Base-by-base conservation (phyloP, 1,284 basidiomycete genomes). In the Sanghuangporus weigelae region DNA sequence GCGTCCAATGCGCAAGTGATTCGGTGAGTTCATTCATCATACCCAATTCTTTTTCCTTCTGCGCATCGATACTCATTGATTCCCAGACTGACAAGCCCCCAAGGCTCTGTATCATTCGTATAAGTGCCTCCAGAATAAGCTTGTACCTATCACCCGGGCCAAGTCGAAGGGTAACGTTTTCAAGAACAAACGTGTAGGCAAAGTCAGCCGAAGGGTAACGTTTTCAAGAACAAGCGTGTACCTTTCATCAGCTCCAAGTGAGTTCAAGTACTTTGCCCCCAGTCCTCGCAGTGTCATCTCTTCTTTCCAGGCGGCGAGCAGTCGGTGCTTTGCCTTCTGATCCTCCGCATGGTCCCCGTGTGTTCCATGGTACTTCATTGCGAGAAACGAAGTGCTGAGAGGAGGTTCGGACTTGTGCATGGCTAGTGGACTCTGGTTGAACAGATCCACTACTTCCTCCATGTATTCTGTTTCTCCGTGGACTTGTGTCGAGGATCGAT, bases 241-340 rank as follows among this genome's bases (percentile, higher is more conserved):
- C 3, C 35, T 44, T 42, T 60, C 48, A 1, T 63, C 62, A 2
- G 19, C 26, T 6, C 50, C 14, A 21, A 46, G 40, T 11, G 55
- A 21, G 3, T 62, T 53, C n/a, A 65, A 58, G 6, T 38, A n/a
- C 54, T 64, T 21, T 56, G 66, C 60, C 48, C 67, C 66, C 14
- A 49, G 51, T 49, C 3, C 63, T 63, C 49, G 63, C 69, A 21
- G 44, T 51, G 56, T 67, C 66, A 51, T 67, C 60, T 40, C 70
- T 68, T 35, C 68, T 44, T 67, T 67, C 67, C 68, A 71, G 5
- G 55, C 46, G 3, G 46, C 35, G 1, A 73, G 10, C 0, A 68
- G n/a, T 7, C 67, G 50, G 7, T 58, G 51, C 10, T 48, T 57
- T 35, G 66, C 66, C 64, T 62, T 62, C 38, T 62, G 60, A 31